A percentile compares a stretch with the other conserved stretches of the same genome.
Conservation (phyloP, 2,329 filamentous ascomycete species). For the Scytalidium sp. region DNA sequence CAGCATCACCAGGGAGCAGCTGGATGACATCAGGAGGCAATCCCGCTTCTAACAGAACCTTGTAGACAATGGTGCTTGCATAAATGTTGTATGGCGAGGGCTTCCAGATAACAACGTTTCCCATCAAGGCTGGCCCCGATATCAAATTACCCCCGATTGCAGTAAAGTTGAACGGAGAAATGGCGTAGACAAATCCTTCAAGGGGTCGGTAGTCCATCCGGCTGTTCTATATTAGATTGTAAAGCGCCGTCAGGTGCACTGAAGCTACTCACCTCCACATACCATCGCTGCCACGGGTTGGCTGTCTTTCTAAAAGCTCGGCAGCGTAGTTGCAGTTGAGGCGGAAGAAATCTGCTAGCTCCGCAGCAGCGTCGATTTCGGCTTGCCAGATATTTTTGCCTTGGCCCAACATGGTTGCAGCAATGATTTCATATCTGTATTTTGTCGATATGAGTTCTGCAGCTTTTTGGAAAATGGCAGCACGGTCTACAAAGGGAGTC, state of each 20-base stretch:
- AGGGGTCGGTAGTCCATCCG: conserved; percentile 77
- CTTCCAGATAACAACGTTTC: conserved; percentile 94
- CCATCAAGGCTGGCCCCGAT: conserved; percentile 77
- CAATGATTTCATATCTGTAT: conserved; percentile 81
- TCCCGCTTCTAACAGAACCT: conserved; percentile 84
- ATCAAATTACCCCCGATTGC: conserved; percentile 85
- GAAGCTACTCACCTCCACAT: conserved; percentile 71
- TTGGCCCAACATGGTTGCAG: conserved; percentile 38
- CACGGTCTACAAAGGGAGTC: conserved; percentile 83
- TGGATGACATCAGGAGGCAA: conserved; percentile 85
- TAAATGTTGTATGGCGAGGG: conserved; percentile 83
- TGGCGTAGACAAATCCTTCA: conserved; percentile 89
- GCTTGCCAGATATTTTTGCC: conserved; percentile 45
- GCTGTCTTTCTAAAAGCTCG: conserved; percentile 83
- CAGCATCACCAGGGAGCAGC: conserved; percentile 84
- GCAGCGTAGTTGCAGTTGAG: conserved; percentile 93
- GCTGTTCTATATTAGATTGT: background rate
- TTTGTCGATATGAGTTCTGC: conserved; percentile 85
- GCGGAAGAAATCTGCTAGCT: conserved; percentile 85
- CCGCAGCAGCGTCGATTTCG: conserved; percentile 95
- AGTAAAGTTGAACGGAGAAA: conserved; percentile 94
- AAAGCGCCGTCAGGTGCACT: too few relatives aligned
- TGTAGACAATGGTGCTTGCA: conserved; percentile 83
- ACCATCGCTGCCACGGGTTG: conserved; percentile 73
- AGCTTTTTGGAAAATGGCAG: conserved; percentile 91